phyloP scores from a whole-genome alignment of 805 yeast genomes.

The Barnettozyma sucrosica region DNA sequence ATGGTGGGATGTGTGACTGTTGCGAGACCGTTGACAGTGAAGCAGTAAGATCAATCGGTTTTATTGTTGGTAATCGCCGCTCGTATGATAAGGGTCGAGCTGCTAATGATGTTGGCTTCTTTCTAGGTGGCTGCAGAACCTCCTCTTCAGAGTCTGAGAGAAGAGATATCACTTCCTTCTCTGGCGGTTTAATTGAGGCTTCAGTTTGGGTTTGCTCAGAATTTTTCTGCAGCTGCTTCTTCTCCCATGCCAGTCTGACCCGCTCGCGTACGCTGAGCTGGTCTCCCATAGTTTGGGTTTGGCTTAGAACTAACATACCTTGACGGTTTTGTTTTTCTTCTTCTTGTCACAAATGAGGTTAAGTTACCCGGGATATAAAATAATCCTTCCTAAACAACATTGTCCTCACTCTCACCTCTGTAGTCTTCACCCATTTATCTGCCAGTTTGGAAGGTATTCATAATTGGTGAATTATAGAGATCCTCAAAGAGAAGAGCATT shows the following conservation, averaged over 20 bases:
- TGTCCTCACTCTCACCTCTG: too few relatives aligned
- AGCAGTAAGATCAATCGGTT: background rate
- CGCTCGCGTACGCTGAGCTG: constrained; percentile 11
- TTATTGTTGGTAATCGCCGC: background rate
- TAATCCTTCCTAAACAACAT: too few relatives aligned
- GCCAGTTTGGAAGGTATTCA: too few relatives aligned
- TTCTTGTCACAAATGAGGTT: background rate
- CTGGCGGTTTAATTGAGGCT: background rate
- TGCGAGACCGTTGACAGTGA: background rate
- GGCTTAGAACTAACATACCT: too few relatives aligned
- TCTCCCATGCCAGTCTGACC: constrained; percentile 17
- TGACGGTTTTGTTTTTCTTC: background rate
- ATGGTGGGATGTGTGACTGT: constrained; percentile 10
- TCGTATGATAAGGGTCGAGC: background rate
- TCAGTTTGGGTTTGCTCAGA: background rate
- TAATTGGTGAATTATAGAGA: too few relatives aligned
- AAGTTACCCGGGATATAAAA: too few relatives aligned
- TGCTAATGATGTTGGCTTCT: background rate
- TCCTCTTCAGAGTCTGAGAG: constrained; percentile 5
- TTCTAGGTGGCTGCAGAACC: background rate
- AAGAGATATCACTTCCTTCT: constrained; percentile 1
- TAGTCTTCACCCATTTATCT: too few relatives aligned
- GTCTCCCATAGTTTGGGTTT: too few relatives aligned
- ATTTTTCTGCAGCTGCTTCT: constrained; percentile 1
- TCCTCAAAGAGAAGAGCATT: too few relatives aligned